phyloP scores from a whole-genome alignment of 345 rosid genomes.

The Euphorbia peplus region DNA sequence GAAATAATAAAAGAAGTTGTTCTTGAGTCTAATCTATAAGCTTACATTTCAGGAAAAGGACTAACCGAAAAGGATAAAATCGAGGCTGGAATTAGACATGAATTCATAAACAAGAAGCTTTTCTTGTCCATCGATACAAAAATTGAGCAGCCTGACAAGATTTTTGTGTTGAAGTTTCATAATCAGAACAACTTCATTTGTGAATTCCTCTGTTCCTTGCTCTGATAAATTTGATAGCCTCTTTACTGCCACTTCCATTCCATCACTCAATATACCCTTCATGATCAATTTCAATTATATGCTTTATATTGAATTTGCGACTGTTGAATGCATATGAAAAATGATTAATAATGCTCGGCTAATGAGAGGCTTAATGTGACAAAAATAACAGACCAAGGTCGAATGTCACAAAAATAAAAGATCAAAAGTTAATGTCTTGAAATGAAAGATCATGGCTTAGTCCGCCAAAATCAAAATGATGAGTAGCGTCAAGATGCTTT shows the following conservation, averaged over 20 bases:
- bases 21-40: too few species aligned
- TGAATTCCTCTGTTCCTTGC: conserved; percentile 39
- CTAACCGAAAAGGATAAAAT: conserved; percentile 10
- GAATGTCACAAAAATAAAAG: too few species aligned
- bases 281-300: conserved; percentile 9
- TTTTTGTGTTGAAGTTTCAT: conserved; percentile 24
- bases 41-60: neutral
- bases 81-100: conserved; percentile 20
- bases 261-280: conserved; percentile 48
- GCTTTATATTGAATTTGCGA: too few species aligned
- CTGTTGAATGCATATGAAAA: too few species aligned
- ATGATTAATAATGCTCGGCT: too few species aligned
- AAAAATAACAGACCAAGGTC: too few species aligned
- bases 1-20: too few species aligned
- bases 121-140: conserved; percentile 12
- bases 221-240: conserved; percentile 28
- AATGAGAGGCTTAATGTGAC: too few species aligned
- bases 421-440: too few species aligned
- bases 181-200: conserved; percentile 32
- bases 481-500: too few species aligned
- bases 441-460: too few species aligned
- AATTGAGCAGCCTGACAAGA: conserved; percentile 13
- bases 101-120: conserved; percentile 16
- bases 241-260: conserved; percentile 48
- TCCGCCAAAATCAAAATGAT: too few species aligned